Conservation (phyloP, 2,329 filamentous ascomycete species). For the Colletotrichum sp. region DNA sequence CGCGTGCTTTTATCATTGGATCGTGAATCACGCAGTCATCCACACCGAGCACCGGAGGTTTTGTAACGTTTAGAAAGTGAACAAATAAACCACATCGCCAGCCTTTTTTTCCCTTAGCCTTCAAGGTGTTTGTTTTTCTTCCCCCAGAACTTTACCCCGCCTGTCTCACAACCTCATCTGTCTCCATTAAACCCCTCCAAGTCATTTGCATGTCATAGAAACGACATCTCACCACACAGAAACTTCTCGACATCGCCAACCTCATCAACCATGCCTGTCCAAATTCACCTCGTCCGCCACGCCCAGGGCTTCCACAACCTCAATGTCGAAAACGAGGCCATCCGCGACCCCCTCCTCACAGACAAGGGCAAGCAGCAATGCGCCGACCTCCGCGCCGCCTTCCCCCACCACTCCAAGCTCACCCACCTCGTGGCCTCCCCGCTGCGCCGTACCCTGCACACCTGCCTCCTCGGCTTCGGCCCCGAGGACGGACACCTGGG, state of each 20-base stretch:
- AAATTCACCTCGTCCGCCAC: constrained; percentile 74
- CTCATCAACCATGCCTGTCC: constrained; percentile 49
- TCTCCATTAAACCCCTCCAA: neutral
- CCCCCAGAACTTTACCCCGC: neutral
- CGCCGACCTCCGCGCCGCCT: constrained; percentile 61
- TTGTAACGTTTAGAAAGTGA: neutral
- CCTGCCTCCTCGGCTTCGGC: constrained; percentile 73
- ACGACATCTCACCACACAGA: neutral
- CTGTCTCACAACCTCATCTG: neutral
- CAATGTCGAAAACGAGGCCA: constrained; percentile 67
- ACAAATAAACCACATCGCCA: neutral
- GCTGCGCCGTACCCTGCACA: constrained; percentile 81
- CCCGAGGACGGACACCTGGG: constrained; percentile 41
- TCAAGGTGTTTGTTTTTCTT: neutral
- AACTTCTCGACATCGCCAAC: neutral
- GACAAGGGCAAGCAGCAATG: constrained; percentile 80
- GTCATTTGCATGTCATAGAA: neutral
- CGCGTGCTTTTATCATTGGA: constrained; percentile 9
- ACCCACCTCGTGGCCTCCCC: constrained; percentile 80
- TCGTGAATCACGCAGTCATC: neutral
- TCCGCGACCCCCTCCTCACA: constrained; percentile 83
- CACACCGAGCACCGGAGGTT: neutral
- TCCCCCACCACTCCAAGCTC: constrained; percentile 69
- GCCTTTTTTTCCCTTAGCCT: accelerated
- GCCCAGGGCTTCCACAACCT: constrained; percentile 86